Evolutionary conservation across 2,329 filamentous ascomycete genomes (phyloP), one percentile per base, ranked within the genome.

Genomic region (Beauveria medogensis): DNA sequence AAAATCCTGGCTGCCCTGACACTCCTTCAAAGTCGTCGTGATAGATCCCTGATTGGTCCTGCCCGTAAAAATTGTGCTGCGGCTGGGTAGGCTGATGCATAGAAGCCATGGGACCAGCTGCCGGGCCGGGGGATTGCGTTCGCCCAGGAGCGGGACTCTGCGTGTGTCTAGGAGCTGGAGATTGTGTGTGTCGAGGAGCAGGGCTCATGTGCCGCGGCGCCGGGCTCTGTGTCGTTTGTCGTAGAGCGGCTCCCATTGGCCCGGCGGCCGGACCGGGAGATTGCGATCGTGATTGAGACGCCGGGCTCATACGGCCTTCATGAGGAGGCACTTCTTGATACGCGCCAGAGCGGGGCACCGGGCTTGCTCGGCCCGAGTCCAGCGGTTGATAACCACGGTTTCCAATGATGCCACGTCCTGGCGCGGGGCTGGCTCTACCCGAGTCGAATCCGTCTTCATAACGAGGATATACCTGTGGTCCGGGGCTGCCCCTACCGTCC

Each of bases 121-220:
- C 48, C n/a, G 37, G 47, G 5, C 56, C 56, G 16, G 56, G 56
- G 5, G 56, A 59, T 22, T 54, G 58, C 8, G 3, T 6, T 47
- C 41, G 58, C 3, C 18, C 55, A 16, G 41, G n/a, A 44, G 55
- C 43, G 1, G 55, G 55, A 10, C 67, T 66, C 16, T 65, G 63
- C 3, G 53, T 28, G 8, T 55, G 52, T 24, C 9, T 67, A 55
- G 4, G 69, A 37, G n/a, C 60, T 68, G 41, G 40, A 34, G 34
- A 37, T 16, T 37, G 34, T 37, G 34, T 37, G 34, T 67, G 86
- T 83, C 0, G 83, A 59, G 87, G 69, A 28, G 80, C 79, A 16
- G 82, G 84, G 68, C 87, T 87, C 46, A 37, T 43, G 18, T 44
- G 54, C 30, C 44, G 69, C 52, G 62, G 63, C 41, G 61, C 56